These are phyloP conservation scores for Aspergillus homomorphus DNA, from an alignment of 495 filamentous ascomycete species.

Conservation along the genomic window DNA sequence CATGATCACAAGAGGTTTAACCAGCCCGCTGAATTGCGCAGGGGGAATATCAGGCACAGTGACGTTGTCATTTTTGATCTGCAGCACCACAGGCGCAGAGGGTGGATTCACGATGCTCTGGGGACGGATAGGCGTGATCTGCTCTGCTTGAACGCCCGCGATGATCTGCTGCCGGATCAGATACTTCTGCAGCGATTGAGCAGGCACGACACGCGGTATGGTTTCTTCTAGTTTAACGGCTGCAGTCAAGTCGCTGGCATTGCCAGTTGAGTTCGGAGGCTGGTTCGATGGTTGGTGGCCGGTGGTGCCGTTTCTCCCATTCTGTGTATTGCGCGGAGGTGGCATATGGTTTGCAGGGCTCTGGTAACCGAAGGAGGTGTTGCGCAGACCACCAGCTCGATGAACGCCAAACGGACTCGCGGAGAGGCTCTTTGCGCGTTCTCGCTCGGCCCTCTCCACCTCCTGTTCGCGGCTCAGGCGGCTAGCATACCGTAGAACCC, in stretches of 20 bases:
- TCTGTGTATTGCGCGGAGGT: too few species aligned
- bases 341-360: too few species aligned
- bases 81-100: constrained; percentile 16
- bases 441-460: too few species aligned
- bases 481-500: not conserved
- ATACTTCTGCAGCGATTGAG: constrained; percentile 24
- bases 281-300: too few species aligned
- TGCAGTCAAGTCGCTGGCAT: not conserved
- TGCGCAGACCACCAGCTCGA: too few species aligned
- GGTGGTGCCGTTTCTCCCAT: too few species aligned
- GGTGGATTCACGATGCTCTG: not conserved
- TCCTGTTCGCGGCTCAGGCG: not conserved
- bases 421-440: too few species aligned
- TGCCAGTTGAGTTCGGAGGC: not conserved
- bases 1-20: constrained; percentile 9
- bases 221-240: not conserved
- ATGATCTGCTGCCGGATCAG: constrained; percentile 33
- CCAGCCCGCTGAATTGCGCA: constrained; percentile 18
- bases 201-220: not conserved
- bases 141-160: constrained; percentile 27
- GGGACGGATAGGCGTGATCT: constrained; percentile 22
- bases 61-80: constrained; percentile 17
- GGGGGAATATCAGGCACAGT: constrained; percentile 20
- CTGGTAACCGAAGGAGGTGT: too few species aligned
- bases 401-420: too few species aligned